Percentiles rank a stretch among this genome's conserved stretches.
These are phyloP conservation scores for Venturiaceae sp. DNA, from an alignment of 2,329 filamentous ascomycete genomes.

Conservation along the genomic window DNA sequence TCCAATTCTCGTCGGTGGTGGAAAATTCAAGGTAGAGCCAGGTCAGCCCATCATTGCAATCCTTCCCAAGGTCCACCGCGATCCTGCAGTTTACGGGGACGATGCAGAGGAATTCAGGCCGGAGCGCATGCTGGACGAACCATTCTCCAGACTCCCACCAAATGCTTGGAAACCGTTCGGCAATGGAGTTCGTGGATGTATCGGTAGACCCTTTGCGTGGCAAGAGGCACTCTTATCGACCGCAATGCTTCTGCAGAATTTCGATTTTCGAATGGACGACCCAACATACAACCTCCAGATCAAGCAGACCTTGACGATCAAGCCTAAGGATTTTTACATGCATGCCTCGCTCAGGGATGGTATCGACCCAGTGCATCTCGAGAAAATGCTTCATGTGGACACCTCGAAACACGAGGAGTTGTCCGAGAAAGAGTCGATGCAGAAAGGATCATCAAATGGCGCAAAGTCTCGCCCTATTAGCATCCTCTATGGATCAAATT, in stretches of 20 bases:
- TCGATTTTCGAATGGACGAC: constrained; percentile 33
- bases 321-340: constrained; percentile 31
- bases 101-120: constrained; percentile 35
- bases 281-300: constrained; percentile 32
- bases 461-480: constrained; percentile 12
- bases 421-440: constrained; percentile 1
- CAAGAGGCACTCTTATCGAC: constrained; percentile 40
- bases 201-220: constrained; percentile 45
- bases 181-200: constrained; percentile 42
- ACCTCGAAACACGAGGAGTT: background rate
- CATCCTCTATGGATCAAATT: constrained; percentile 30
- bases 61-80: constrained; percentile 25
- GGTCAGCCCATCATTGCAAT: constrained; percentile 20
- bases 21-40: constrained; percentile 26
- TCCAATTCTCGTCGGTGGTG: constrained; percentile 18
- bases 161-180: constrained; percentile 44
- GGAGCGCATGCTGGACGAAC: constrained; percentile 37
- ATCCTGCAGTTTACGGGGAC: constrained; percentile 32
- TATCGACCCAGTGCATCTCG: constrained; percentile 18
- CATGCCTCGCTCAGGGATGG: constrained; percentile 22
- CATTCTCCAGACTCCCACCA: constrained; percentile 27
- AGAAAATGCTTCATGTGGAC: constrained; percentile 1
- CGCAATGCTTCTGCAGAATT: constrained; percentile 34
- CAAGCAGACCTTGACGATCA: constrained; percentile 35
- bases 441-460: background rate